Conservation (phyloP, 2,329 filamentous ascomycete genomes). For the Graphium sp. region DNA sequence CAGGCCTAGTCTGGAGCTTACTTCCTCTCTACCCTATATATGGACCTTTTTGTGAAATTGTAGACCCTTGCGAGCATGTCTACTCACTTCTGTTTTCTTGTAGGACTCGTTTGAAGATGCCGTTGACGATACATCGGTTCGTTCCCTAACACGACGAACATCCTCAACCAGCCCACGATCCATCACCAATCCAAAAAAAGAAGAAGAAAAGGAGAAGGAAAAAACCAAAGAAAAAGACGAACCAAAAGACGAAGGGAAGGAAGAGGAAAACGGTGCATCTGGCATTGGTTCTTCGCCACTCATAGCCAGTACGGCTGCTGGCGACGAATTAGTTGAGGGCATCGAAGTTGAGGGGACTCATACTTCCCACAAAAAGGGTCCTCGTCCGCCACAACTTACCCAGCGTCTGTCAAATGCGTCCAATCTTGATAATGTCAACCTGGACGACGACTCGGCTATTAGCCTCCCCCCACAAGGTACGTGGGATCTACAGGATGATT, state of each 20-base stretch:
- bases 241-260: too few species aligned
- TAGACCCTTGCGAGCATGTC: too few species aligned
- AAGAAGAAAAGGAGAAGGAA: constrained; percentile 10
- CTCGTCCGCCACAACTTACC: too few species aligned
- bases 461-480: constrained; percentile 19
- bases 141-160: constrained; percentile 43
- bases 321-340: too few species aligned
- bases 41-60: too few species aligned
- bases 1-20: too few species aligned
- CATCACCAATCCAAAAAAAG: constrained; percentile 7
- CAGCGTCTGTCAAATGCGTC: constrained; percentile 28
- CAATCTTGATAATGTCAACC: constrained; percentile 44
- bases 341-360: too few species aligned
- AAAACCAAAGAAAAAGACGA: too few species aligned
- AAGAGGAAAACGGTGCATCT: too few species aligned
- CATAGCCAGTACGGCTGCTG: too few species aligned
- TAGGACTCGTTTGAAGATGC: constrained; percentile 79
- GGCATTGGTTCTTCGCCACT: too few species aligned
- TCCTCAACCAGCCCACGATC: constrained; percentile 9
- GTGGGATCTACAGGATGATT: constrained; percentile 4
- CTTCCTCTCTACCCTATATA: background rate
- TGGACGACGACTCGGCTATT: constrained; percentile 41
- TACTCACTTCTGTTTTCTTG: constrained; percentile 3
- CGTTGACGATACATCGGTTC: constrained; percentile 43
- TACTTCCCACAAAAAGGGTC: too few species aligned